Percentiles rank a stretch among this genome's conserved stretches.
These are phyloP conservation scores for Phaffomyces opuntiae DNA, from an alignment of 805 yeast species.

Conservation along the genomic window DNA sequence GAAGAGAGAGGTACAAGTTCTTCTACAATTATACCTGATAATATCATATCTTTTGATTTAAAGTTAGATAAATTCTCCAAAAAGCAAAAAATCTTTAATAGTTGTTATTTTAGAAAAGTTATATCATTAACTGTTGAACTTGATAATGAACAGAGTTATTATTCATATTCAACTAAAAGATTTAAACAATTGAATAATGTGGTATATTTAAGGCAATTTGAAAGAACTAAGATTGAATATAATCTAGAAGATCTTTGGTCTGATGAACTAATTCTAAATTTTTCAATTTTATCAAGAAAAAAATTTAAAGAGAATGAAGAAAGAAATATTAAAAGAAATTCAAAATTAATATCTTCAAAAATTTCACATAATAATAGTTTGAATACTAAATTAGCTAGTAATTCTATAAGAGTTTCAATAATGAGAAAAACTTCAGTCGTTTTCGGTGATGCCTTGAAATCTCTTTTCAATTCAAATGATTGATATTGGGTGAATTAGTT, in stretches of 20 bases:
- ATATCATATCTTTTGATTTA: constrained; percentile 16
- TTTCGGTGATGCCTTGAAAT: constrained; percentile 17
- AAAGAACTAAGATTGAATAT: constrained; percentile 23
- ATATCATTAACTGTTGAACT: constrained; percentile 17
- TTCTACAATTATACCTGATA: constrained; percentile 17
- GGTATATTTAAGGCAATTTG: constrained; percentile 11
- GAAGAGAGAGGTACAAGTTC: constrained; percentile 18
- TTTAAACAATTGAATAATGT: neutral
- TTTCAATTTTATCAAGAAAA: neutral
- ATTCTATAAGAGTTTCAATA: constrained; percentile 9
- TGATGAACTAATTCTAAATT: constrained; percentile 18
- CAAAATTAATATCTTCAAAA: too few species aligned
- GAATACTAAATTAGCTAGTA: neutral
- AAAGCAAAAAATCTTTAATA: constrained; percentile 7
- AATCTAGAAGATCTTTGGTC: constrained; percentile 28
- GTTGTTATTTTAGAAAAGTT: constrained; percentile 22
- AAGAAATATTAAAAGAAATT: neutral
- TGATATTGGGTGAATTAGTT: too few species aligned
- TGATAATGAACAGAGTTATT: constrained; percentile 5
- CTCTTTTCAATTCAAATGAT: constrained; percentile 9
- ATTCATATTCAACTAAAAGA: constrained; percentile 3
- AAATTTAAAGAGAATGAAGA: neutral
- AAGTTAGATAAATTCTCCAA: constrained; percentile 14
- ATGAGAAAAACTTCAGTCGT: constrained; percentile 18
- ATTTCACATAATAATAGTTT: neutral